Evolutionary conservation across 208 protist species (phyloP), one percentile per base, ranked within the genome.

Genomic region (Trypanosoma brucei): DNA sequence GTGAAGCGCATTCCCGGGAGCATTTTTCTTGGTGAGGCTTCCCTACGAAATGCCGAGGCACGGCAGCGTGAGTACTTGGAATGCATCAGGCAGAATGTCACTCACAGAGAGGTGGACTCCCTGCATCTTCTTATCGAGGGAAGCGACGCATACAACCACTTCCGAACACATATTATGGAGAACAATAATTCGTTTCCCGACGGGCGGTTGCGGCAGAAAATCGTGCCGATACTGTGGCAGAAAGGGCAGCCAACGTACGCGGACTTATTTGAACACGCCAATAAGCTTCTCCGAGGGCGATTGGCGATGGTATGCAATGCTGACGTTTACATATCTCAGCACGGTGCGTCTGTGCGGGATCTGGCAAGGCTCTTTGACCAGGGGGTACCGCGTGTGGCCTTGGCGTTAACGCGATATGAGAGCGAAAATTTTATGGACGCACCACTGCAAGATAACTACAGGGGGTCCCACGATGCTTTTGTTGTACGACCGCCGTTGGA

Each of bases 401-500:
- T 95, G 4, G 84, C 86, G 3, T 70, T 95, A 34, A 93, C 86
- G 3, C 76, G 86, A 2, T 81, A 92, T 63, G 89, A 95, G 62
- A 90, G 76, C 44, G 85, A 89, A 13, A 9, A 74, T 52, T 48
- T 22, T 34, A 39, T 57, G 3, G 78, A 78, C 38, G 78, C 88
- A 0, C 83, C 85, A 3, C 73, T 95, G n/a, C 68, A 91, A 48
- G 40, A 75, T 33, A 75, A 88, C 40, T 95, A 95, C 64, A 76
- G 86, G 30, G 89, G 89, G 51, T 95, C 89, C 0, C 89, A 95
- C 55, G 86, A 95, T 58, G 89, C 89, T 30, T 95, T 95, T 65
- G 59, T 93, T 0, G 33, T 95, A 11, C 38, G 53, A 22, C 78
- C 86, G 3, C 86, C 89, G 8, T 22, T 92, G 14, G 70, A 83